Conservation (phyloP, 1,139 yeast genomes). For the Candida sanyaensis region DNA sequence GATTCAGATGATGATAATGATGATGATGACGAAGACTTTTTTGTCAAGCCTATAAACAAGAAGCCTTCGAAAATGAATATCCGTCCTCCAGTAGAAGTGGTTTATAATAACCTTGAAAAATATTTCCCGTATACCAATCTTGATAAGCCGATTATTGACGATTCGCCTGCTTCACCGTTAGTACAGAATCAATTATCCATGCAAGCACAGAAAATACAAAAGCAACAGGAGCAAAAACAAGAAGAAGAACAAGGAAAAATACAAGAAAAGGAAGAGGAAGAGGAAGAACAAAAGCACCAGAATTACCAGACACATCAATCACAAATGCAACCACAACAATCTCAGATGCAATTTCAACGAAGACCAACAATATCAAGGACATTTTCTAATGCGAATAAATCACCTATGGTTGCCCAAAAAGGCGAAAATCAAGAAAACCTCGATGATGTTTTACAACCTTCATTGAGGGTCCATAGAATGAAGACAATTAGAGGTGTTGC, state of each 20-base stretch:
- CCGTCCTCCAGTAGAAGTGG: conserved; percentile 93
- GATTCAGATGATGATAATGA: conserved; percentile 4
- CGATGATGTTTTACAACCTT: conserved; percentile 28
- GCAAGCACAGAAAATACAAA: background rate
- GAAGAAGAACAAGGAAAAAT: too few species aligned
- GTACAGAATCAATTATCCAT: background rate
- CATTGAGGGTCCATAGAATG: conserved; percentile 48
- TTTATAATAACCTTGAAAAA: conserved; percentile 85
- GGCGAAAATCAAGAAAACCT: background rate
- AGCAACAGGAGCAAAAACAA: too few species aligned
- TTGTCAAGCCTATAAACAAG: conserved; percentile 26
- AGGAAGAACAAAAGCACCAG: too few species aligned
- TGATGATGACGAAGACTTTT: conserved; percentile 28
- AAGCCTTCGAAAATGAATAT: conserved; percentile 39
- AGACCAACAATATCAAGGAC: conserved; percentile 47
- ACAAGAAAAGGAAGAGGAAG: too few species aligned
- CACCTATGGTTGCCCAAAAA: conserved; percentile 31
- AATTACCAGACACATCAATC: too few species aligned
- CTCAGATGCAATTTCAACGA: conserved; percentile 14
- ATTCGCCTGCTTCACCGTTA: conserved; percentile 62
- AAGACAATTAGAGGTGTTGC: conserved; percentile 92
- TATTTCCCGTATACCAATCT: conserved; percentile 93
- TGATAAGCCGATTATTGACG: conserved; percentile 89
- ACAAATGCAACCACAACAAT: background rate
- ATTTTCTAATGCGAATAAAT: conserved; percentile 49